A percentile compares a stretch with the other conserved stretches of the same genome.
phyloP scores from a whole-genome alignment of 2,329 filamentous ascomycete species.

The Sphaerulina populicola region DNA sequence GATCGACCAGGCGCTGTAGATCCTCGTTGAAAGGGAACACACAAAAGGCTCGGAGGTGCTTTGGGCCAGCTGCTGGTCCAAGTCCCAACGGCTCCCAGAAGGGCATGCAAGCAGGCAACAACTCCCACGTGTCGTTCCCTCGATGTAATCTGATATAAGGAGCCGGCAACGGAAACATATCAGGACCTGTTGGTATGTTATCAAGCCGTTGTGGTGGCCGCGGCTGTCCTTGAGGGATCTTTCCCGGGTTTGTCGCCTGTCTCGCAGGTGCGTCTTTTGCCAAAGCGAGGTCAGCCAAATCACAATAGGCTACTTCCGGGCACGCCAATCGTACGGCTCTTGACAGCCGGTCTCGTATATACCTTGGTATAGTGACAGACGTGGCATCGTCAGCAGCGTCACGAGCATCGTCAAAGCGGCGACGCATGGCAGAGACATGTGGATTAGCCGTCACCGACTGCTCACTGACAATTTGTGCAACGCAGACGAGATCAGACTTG shows the following conservation, averaged over 20 bases:
- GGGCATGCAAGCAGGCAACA: constrained; percentile 63
- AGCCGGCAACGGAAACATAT: constrained; percentile 54
- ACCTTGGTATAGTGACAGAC: background rate
- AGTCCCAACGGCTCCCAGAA: constrained; percentile 80
- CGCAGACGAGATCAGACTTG: constrained; percentile 27
- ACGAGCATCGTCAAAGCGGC: background rate
- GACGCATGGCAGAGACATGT: background rate
- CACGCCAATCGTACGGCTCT: constrained; percentile 12
- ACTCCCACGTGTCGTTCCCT: constrained; percentile 59
- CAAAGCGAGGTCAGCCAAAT: constrained; percentile 26
- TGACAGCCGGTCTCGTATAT: constrained; percentile 1
- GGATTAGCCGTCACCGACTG: constrained; percentile 18
- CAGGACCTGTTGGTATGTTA: constrained; percentile 28
- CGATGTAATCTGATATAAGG: constrained; percentile 67
- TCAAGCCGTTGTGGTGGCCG: constrained; percentile 26
- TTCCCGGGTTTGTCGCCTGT: constrained; percentile 13
- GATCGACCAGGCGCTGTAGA: constrained; percentile 51
- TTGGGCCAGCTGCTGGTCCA: constrained; percentile 59
- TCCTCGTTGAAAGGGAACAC: constrained; percentile 60
- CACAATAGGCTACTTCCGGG: constrained; percentile 15
- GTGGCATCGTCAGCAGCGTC: background rate
- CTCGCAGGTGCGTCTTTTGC: constrained; percentile 21
- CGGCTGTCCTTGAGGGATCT: constrained; percentile 26
- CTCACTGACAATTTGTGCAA: constrained; percentile 32
- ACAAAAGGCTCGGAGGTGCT: constrained; percentile 63